phyloP scores from a whole-genome alignment of 352 stramenopile genomes.

The Phytophthora capsici region DNA sequence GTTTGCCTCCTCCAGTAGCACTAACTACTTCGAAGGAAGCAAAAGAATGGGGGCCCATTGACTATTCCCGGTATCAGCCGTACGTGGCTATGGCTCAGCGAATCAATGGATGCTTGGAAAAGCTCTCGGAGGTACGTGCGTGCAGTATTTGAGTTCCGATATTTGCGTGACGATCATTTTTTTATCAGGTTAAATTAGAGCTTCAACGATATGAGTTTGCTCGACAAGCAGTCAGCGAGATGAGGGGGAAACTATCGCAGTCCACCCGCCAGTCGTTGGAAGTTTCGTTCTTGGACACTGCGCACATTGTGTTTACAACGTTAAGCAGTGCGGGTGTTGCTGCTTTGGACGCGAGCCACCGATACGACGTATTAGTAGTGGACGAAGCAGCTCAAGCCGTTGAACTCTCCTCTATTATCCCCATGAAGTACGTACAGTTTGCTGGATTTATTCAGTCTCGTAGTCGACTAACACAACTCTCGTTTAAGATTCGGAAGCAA shows the following conservation, averaged over 20 bases:
- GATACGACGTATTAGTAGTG: conserved; percentile 87
- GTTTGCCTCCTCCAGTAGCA: conserved; percentile 28
- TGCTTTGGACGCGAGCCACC: conserved; percentile 75
- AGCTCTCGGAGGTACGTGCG: conserved; percentile 64
- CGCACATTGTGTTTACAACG: conserved; percentile 94
- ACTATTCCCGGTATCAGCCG: conserved; percentile 73
- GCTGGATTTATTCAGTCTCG: not conserved
- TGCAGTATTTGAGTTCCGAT: not conserved
- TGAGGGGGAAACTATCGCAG: conserved; percentile 63
- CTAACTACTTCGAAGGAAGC: conserved; percentile 13
- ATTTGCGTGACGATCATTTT: conserved; percentile 2
- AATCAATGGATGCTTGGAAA: conserved; percentile 83
- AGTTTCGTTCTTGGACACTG: conserved; percentile 89
- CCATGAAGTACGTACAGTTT: conserved; percentile 78
- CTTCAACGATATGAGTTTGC: conserved; percentile 86
- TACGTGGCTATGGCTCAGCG: conserved; percentile 79
- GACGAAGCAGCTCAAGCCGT: conserved; percentile 90
- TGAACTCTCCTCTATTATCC: conserved; percentile 88
- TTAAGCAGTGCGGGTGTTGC: conserved; percentile 89
- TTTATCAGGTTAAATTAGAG: conserved; percentile 75
- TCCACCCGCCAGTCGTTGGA: conserved; percentile 81
- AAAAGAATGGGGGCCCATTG: conserved; percentile 47
- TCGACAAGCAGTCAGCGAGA: conserved; percentile 66
- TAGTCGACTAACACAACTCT: conserved; percentile 3
- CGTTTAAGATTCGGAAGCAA: conserved; percentile 80